Evolutionary conservation across 768 basidiomycete species (phyloP), one percentile per base, ranked within the genome.

Genomic region (Panus rudis): DNA sequence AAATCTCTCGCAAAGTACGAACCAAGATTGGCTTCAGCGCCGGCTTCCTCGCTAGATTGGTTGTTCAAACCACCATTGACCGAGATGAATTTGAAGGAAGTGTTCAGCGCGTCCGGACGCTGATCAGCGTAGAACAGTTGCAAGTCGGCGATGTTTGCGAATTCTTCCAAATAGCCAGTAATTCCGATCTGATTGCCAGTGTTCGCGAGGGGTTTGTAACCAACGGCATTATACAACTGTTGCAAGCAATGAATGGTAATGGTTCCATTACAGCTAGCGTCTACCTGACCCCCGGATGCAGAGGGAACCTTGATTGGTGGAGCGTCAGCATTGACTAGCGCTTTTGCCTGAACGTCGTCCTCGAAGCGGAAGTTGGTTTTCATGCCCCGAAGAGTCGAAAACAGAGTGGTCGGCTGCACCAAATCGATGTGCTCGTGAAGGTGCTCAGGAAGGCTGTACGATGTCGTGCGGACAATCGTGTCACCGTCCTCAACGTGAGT

Each of bases 381-480:
- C 41, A 73, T 61, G 6, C 61, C 60, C 48, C 67, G 73, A 46
- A 65, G 60, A 45, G 70, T 71, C 32, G 69, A 64, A 52, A 86
- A 87, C 58, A 76, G 71, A 2, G 82, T 86, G 2, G 84, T 86
- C 0, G 84, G 84, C 47, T 85, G 81, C 22, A 87, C 65, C 23
- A 85, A 59, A 27, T 84, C 81, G 43, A 86, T 57, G 53, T 85
- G 81, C 3, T 65, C 62, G 51, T 79, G 70, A 35, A 86, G 59
- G 43, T 71, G 47, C 35, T 67, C 66, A 0, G 84, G 84, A 14
- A 88, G 70, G 52, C 76, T 79, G 63, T 84, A 87, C 46, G 65
- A 67, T 3, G 76, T 79, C n/a, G 85, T 81, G 42, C 85, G 75
- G 46, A 84, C 63, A 26, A 84, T 57, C 12, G 66, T 58, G 23